phyloP scores from a whole-genome alignment of 345 rosid species.

The Luvunga scandens region DNA sequence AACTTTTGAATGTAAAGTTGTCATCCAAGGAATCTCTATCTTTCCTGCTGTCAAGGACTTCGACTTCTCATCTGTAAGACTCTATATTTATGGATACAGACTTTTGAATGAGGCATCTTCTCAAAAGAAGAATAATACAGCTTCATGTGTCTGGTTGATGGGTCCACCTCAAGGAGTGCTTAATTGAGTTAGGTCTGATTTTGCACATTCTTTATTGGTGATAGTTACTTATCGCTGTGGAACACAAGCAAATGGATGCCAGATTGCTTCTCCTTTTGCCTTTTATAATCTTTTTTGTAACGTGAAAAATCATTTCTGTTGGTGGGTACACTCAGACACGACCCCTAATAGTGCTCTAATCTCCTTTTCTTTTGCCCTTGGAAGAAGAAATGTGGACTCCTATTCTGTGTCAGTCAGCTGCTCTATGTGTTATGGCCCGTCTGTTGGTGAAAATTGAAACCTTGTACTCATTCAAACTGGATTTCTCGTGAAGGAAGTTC shows the following conservation, averaged over 20 bases:
- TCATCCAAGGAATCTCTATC: not conserved
- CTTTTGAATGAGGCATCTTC: not conserved
- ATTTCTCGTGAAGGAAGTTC: not conserved
- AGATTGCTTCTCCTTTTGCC: conserved; percentile 11
- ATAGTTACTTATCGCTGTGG: not conserved
- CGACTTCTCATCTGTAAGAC: not conserved
- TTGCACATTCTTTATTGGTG: not conserved
- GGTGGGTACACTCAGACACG: not conserved
- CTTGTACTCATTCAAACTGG: not conserved
- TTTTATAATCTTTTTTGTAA: not conserved
- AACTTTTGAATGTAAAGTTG: conserved; percentile 6
- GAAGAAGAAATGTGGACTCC: not conserved
- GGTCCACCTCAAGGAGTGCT: not conserved
- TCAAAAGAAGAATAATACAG: conserved; percentile 10
- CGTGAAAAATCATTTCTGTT: not conserved
- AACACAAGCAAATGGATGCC: conserved; percentile 15
- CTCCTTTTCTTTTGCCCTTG: conserved; percentile 1
- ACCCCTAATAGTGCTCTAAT: not conserved
- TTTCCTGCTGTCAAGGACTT: not conserved
- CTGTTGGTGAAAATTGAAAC: not conserved
- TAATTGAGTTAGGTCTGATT: not conserved
- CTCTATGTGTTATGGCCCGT: not conserved
- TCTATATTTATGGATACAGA: not conserved
- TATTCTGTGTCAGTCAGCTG: not conserved
- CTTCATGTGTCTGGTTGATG: conserved; percentile 1